These are phyloP conservation scores for Starmerella tilneyi DNA, from an alignment of 805 yeast species.

Conservation along the genomic window DNA sequence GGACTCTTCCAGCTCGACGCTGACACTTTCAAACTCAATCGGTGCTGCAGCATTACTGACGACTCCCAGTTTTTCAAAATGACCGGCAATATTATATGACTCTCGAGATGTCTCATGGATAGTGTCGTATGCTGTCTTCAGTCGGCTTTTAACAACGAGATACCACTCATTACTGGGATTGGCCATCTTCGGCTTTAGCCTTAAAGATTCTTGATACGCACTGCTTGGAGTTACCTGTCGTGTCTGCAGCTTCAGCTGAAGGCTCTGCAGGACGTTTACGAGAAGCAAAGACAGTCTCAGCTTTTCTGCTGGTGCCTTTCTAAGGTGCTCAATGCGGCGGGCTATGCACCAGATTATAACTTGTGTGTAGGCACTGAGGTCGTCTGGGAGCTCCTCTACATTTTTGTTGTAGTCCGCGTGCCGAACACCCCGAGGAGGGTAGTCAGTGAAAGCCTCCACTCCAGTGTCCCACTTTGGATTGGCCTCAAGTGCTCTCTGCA, in stretches of 20 bases:
- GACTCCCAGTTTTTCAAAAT: not conserved
- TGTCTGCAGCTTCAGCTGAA: slow-evolving; percentile 5
- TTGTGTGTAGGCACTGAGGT: slow-evolving; percentile 14
- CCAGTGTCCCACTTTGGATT: not conserved
- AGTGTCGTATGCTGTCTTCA: not conserved
- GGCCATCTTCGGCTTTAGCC: slow-evolving; percentile 11
- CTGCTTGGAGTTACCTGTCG: not conserved
- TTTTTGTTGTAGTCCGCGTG: slow-evolving; percentile 4
- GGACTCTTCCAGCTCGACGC: not conserved
- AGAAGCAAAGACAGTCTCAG: not conserved
- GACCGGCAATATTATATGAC: not conserved
- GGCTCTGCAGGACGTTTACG: not conserved
- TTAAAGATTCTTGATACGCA: not conserved
- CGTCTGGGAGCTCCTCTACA: not conserved
- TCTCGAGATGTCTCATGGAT: slow-evolving; percentile 1
- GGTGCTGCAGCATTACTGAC: not conserved
- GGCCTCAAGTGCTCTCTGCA: slow-evolving; percentile 5
- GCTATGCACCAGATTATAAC: slow-evolving; percentile 21
- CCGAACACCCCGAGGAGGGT: slow-evolving; percentile 8
- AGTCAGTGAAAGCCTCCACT: not conserved
- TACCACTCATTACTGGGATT: slow-evolving; percentile 11
- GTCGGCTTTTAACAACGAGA: not conserved
- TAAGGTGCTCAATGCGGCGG: slow-evolving; percentile 10
- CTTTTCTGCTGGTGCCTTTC: slow-evolving; percentile 3
- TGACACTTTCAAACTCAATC: not conserved